phyloP scores from a whole-genome alignment of 2,329 filamentous ascomycete species.

The Penicillium sp. region DNA sequence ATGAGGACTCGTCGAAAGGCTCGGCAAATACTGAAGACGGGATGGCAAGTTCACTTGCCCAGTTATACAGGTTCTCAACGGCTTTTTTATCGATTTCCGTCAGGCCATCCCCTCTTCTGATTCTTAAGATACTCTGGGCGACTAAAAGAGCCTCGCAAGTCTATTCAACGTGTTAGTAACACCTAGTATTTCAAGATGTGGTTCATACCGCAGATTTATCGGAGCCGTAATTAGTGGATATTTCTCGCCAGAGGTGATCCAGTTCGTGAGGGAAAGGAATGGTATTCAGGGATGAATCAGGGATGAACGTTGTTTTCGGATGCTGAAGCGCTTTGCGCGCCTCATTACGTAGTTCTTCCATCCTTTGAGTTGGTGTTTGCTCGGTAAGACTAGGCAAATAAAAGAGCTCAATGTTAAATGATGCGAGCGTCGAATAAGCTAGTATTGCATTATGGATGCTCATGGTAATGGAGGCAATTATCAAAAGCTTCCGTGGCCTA shows the following conservation, averaged over 20 bases:
- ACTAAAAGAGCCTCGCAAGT: conserved; percentile 39
- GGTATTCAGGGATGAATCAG: conserved; percentile 14
- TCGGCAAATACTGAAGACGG: conserved; percentile 40
- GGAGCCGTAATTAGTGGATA: conserved; percentile 29
- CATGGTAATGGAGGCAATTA: not conserved
- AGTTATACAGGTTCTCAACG: conserved; percentile 36
- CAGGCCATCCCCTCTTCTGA: conserved; percentile 22
- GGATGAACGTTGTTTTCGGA: conserved; percentile 11
- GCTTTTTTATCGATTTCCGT: conserved; percentile 30
- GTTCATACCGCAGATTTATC: conserved; percentile 30
- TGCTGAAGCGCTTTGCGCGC: conserved; percentile 32
- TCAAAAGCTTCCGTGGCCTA: not conserved
- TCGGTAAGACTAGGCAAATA: not conserved
- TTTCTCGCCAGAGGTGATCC: conserved; percentile 36
- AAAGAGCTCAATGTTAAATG: not conserved
- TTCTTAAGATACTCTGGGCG: conserved; percentile 30
- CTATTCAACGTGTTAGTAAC: conserved; percentile 27
- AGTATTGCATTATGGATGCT: too few relatives aligned
- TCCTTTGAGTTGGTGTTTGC: not conserved
- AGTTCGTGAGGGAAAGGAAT: conserved; percentile 25
- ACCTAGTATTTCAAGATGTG: not conserved
- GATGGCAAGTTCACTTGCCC: conserved; percentile 37
- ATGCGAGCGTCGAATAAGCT: not conserved
- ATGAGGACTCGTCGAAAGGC: conserved; percentile 29
- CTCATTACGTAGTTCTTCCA: conserved; percentile 36